Evolutionary conservation across 768 basidiomycete genomes (phyloP), one percentile per base, ranked within the genome.

Genomic region (Boletus rufocinnamomeus): DNA sequence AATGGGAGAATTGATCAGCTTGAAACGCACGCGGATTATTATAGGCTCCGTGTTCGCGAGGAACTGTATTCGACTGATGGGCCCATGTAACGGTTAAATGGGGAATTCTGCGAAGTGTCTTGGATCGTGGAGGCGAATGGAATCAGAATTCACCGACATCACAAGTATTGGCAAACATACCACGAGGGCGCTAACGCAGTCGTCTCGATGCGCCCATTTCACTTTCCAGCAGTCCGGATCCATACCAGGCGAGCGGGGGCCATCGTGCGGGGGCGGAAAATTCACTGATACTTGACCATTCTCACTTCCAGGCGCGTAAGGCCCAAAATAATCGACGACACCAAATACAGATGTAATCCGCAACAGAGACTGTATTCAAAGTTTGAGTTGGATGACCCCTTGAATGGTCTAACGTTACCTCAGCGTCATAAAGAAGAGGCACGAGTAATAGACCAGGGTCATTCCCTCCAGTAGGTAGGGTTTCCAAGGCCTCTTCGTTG

Each of bases 1-100:
- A 56, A 51, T 62, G 55, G 35, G 57, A 53, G 34, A 58, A 17
- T 19, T 37, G 58, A 37, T 56, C 17, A 25, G 34, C 51, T 32
- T 56, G 52, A 6, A 59, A 59, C 28, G 49, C 47, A 28, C 66
- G 67, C 2, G 55, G 35, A 50, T 62, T 32, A 30, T 37, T 48
- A 41, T 67, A 57, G 30, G 45, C 23, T 34, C 61, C 69, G 0
- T 61, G 60, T 30, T 70, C 66, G 35, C 60, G 60, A 30, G 53
- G 37, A n/a, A 56, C 7, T 25, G 47, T 60, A 38, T 61, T 55
- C 48, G 79, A 81, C 57, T 87, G 86, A 69, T 92, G 90, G 19
- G 89, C 88, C 90, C 91, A 92, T 25, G 89, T 89, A 8, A 89
- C 86, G 2, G 82, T 85, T 13, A 93, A 70, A 69, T 89, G 86